Evolutionary conservation across 345 rosid genomes (phyloP).

Genomic region (Camelina neglecta): DNA sequence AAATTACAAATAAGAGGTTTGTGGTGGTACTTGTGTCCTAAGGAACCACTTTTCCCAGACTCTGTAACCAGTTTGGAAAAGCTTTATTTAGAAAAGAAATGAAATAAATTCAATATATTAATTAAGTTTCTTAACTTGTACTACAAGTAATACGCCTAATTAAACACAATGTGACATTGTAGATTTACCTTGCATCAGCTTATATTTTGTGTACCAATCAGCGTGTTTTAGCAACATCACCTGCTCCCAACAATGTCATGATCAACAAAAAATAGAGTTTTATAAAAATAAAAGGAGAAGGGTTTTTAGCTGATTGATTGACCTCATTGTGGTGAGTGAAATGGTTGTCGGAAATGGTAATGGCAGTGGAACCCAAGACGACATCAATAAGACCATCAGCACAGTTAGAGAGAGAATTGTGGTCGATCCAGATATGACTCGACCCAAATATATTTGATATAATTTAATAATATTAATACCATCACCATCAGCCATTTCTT

Average conservation of each 20-base stretch:
- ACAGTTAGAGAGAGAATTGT: slow-evolving; percentile 78
- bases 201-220: slow-evolving; percentile 74
- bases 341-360: slow-evolving; percentile 85
- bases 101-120: too few relatives aligned
- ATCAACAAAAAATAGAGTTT: neutral
- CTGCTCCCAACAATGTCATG: slow-evolving; percentile 39
- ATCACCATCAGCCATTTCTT: slow-evolving; percentile 69
- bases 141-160: neutral
- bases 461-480: slow-evolving; percentile 39
- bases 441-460: slow-evolving; percentile 65
- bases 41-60: too few relatives aligned
- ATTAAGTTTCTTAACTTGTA: neutral
- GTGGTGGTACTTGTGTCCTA: too few relatives aligned
- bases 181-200: slow-evolving; percentile 76
- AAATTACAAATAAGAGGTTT: too few relatives aligned
- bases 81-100: too few relatives aligned
- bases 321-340: slow-evolving; percentile 41
- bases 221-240: slow-evolving; percentile 84
- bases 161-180: neutral
- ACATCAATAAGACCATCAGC: slow-evolving; percentile 93
- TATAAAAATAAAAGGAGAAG: slow-evolving; percentile 2
- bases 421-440: slow-evolving; percentile 90
- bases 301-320: slow-evolving; percentile 44
- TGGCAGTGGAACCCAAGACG: slow-evolving; percentile 46
- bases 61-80: too few relatives aligned